phyloP scores from a whole-genome alignment of 2,329 filamentous ascomycete genomes.

The Penicillium sp. region DNA sequence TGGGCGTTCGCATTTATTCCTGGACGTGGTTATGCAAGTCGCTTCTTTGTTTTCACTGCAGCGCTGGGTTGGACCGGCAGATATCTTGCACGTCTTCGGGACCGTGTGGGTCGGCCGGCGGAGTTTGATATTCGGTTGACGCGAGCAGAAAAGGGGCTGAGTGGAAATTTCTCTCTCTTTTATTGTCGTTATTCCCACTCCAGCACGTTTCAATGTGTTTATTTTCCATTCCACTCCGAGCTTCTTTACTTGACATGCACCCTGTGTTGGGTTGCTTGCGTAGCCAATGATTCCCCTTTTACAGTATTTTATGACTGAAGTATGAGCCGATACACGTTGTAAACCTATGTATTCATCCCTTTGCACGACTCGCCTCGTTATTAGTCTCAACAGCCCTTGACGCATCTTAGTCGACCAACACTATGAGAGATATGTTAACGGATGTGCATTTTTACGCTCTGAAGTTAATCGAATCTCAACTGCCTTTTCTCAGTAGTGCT shows the following conservation, averaged over 20 bases:
- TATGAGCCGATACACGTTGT: neutral
- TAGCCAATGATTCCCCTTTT: slow-evolving; percentile 10
- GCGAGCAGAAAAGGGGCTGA: slow-evolving; percentile 34
- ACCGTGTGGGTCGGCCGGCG: slow-evolving; percentile 34
- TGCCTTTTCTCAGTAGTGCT: neutral
- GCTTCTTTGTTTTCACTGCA: slow-evolving; percentile 28
- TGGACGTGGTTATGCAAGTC: slow-evolving; percentile 30
- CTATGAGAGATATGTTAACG: neutral
- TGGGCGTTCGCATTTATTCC: slow-evolving; percentile 30
- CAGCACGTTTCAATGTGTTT: slow-evolving; percentile 35
- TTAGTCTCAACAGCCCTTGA: neutral
- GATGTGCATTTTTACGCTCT: no score
- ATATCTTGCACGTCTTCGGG: slow-evolving; percentile 30
- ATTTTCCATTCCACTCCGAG: slow-evolving; percentile 20
- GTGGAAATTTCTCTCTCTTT: slow-evolving; percentile 37
- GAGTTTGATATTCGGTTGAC: slow-evolving; percentile 38
- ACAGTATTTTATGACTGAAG: neutral
- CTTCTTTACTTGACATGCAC: slow-evolving; percentile 3
- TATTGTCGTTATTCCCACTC: slow-evolving; percentile 36
- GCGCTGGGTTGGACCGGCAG: slow-evolving; percentile 32
- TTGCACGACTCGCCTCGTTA: neutral
- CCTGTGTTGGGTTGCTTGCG: slow-evolving; percentile 7
- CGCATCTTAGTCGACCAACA: neutral
- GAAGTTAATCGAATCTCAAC: neutral
- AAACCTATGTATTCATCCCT: neutral